These are phyloP conservation scores for Lentinula detonsa DNA, from an alignment of 768 basidiomycete species.

Conservation along the genomic window DNA sequence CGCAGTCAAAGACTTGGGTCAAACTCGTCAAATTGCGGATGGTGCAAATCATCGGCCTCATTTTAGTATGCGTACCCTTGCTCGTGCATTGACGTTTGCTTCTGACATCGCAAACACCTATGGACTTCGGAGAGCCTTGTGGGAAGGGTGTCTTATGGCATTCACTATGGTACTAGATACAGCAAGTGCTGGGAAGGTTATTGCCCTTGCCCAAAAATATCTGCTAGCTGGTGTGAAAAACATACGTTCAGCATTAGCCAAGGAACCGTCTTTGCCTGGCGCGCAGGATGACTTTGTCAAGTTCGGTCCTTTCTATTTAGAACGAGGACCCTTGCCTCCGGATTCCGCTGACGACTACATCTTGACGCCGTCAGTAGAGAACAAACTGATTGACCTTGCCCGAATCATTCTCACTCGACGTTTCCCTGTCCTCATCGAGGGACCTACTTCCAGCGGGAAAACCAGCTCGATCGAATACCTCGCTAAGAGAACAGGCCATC, in stretches of 20 bases:
- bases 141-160: constrained; percentile 97
- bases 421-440: constrained; percentile 95
- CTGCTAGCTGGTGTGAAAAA: constrained; percentile 79
- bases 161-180: constrained; percentile 93
- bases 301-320: constrained; percentile 88
- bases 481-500: constrained; percentile 88
- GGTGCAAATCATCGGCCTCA: constrained; percentile 91
- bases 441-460: constrained; percentile 96
- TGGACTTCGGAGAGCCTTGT: constrained; percentile 79
- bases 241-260: constrained; percentile 64
- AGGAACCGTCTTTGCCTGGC: constrained; percentile 55
- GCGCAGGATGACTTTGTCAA: constrained; percentile 60
- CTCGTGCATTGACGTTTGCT: constrained; percentile 86
- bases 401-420: constrained; percentile 82
- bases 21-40: constrained; percentile 78
- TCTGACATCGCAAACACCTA: constrained; percentile 74
- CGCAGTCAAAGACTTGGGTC: constrained; percentile 70
- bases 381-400: constrained; percentile 91
- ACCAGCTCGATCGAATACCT: constrained; percentile 96
- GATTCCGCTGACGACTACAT: constrained; percentile 79
- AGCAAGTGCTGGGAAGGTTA: constrained; percentile 62
- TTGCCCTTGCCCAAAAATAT: constrained; percentile 65
- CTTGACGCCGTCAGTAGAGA: constrained; percentile 91
- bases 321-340: constrained; percentile 63
- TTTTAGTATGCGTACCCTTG: constrained; percentile 94